Evolutionary conservation across 2,329 filamentous ascomycete genomes (phyloP), one percentile per base, ranked within the genome.

Genomic region (Cordyceps fumosorosea): DNA sequence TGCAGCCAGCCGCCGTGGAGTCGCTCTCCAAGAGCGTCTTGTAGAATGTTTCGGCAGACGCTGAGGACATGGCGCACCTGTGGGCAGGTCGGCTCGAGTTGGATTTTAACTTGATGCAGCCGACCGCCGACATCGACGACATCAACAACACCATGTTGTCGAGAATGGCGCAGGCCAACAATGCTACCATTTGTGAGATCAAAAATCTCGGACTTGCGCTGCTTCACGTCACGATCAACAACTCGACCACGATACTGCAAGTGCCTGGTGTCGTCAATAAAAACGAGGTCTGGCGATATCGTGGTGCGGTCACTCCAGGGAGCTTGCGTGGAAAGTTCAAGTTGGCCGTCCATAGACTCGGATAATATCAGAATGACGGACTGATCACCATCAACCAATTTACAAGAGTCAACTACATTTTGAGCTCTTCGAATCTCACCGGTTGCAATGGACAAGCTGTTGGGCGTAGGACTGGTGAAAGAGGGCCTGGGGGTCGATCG

Each of bases 1-100:
- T 90, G 87, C 82, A 89, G 89, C 88, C 89, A 93, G 2, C 83
- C 85, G 11, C 86, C 81, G 62, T 90, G 75, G 11, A 91, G 75
- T 29, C 78, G 89, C 76, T 78, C 87, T 64, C 75, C 84, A 47
- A 82, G 78, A 0, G 80, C 77, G 22, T 84, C 77, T 7, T 84
- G 84, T 32, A 92, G 72, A 40, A 89, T 81, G 65, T 87, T 86
- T 62, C 83, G 83, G 69, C 88, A 88, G 18, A 84, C 76, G 37
- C 83, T 78, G 10, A 93, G 75, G 10, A 87, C 76, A 60, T 80
- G 84, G 32, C 77, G 78, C 5, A 90, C 87, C 56, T 88, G 80
- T n/a, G 80, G 77, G 56, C 83, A 86, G 16, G 77, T 78, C 12
- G 90, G 88, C 64, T 88, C 81, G 63, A 93, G 80, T 64, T 85